Percentiles rank a stretch among this genome's conserved stretches.
phyloP scores from a whole-genome alignment of 2,329 filamentous ascomycete genomes.

The Arthrocladium fulminans region DNA sequence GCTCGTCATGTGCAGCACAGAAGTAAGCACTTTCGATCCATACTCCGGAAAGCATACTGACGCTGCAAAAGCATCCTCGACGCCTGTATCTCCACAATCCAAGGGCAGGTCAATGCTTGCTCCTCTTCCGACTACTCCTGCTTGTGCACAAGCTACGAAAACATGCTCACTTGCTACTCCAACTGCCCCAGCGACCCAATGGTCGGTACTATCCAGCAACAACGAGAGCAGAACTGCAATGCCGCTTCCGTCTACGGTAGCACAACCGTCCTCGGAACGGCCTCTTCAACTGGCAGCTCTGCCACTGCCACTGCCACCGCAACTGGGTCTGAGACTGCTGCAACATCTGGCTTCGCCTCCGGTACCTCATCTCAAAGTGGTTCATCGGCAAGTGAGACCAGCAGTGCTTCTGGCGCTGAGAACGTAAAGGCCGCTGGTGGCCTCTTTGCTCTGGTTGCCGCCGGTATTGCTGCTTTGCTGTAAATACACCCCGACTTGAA shows the following conservation, averaged over 20 bases:
- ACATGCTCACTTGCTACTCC: constrained; percentile 51
- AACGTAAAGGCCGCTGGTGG: constrained; percentile 1
- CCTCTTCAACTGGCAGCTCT: constrained; percentile 13
- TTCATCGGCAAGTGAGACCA: background rate
- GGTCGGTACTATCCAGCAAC: constrained; percentile 27
- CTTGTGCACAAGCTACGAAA: constrained; percentile 48
- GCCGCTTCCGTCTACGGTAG: constrained; percentile 33
- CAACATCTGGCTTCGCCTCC: constrained; percentile 22
- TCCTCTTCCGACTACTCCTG: constrained; percentile 45
- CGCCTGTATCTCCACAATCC: constrained; percentile 36
- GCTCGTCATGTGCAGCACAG: constrained; percentile 22
- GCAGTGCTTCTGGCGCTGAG: background rate
- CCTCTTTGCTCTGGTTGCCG: constrained; percentile 4
- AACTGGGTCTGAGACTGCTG: constrained; percentile 16
- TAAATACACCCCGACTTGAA: background rate
- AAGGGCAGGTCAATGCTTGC: constrained; percentile 38
- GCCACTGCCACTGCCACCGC: constrained; percentile 19
- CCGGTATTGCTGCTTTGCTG: constrained; percentile 7
- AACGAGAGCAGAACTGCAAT: constrained; percentile 32
- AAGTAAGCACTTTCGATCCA: constrained; percentile 16
- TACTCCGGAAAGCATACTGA: background rate
- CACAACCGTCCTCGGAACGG: constrained; percentile 12
- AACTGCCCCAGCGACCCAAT: constrained; percentile 48
- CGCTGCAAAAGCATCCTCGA: constrained; percentile 39
- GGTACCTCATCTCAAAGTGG: constrained; percentile 19